These are phyloP conservation scores for Pythium insidiosum DNA, from an alignment of 352 stramenopile species.

Conservation along the genomic window DNA sequence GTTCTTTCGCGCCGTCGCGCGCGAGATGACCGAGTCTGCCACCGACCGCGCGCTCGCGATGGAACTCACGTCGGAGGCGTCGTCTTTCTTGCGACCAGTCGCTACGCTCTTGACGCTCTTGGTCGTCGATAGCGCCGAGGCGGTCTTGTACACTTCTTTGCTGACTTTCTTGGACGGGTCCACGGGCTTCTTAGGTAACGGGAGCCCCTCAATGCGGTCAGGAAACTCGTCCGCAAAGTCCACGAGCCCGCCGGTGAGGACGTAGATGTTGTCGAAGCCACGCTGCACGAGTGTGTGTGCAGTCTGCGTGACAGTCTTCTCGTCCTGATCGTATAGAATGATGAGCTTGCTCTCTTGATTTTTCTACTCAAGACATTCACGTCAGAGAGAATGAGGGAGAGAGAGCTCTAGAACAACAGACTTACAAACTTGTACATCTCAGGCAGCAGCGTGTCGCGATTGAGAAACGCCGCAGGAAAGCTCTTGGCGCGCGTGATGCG, in stretches of 20 bases:
- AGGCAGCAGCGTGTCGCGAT: constrained; percentile 50
- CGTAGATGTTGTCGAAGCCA: constrained; percentile 81
- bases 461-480: constrained; percentile 48
- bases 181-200: constrained; percentile 41
- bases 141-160: constrained; percentile 50
- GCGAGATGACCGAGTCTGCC: constrained; percentile 71
- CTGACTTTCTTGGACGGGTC: constrained; percentile 42
- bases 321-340: constrained; percentile 72
- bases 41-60: constrained; percentile 54
- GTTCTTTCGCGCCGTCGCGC: constrained; percentile 54
- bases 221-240: constrained; percentile 59
- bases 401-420: too few species aligned
- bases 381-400: too few species aligned
- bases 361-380: constrained; percentile 43
- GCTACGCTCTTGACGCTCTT: constrained; percentile 50
- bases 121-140: constrained; percentile 25
- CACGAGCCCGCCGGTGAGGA: constrained; percentile 55
- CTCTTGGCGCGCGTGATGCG: constrained; percentile 64
- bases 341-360: constrained; percentile 72
- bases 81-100: constrained; percentile 34
- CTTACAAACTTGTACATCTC: constrained; percentile 70
- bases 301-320: constrained; percentile 48
- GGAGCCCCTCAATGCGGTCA: constrained; percentile 55
- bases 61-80: constrained; percentile 45
- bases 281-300: constrained; percentile 69